Conservation (phyloP, 2,329 filamentous ascomycete species). For the Aspergillus sp. region DNA sequence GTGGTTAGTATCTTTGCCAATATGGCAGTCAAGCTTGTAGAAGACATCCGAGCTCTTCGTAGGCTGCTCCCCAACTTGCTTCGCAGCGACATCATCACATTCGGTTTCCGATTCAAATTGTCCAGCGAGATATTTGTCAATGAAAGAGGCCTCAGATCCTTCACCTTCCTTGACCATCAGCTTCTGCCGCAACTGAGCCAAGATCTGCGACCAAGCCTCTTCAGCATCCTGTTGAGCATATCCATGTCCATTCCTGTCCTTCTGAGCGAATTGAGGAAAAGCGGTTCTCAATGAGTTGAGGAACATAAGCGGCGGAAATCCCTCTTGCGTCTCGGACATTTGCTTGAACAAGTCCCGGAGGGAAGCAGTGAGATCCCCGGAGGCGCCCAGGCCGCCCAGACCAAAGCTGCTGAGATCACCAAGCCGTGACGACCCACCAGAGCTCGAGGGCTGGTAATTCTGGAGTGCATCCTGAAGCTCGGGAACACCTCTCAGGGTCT, state of each 20-base stretch:
- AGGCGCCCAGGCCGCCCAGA: constrained; percentile 51
- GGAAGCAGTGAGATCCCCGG: constrained; percentile 66
- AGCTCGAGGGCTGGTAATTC: constrained; percentile 49
- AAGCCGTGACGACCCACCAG: constrained; percentile 26
- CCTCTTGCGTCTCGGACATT: constrained; percentile 82
- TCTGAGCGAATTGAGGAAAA: constrained; percentile 91
- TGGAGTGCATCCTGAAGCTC: constrained; percentile 76
- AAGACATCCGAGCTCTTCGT: constrained; percentile 66
- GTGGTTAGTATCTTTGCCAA: constrained; percentile 79
- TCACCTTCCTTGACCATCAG: constrained; percentile 56
- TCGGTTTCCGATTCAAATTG: constrained; percentile 70
- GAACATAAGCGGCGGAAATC: constrained; percentile 78
- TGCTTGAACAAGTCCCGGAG: constrained; percentile 78
- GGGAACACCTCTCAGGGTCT: constrained; percentile 78
- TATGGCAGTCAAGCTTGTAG: constrained; percentile 93
- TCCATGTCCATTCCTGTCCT: constrained; percentile 69
- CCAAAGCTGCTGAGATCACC: constrained; percentile 48
- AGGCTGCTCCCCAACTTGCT: constrained; percentile 65
- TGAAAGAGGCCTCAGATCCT: constrained; percentile 58
- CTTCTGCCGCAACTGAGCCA: constrained; percentile 73
- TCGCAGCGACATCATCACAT: constrained; percentile 75
- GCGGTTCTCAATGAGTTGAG: constrained; percentile 68
- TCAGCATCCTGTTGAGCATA: constrained; percentile 98
- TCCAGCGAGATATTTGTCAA: constrained; percentile 86
- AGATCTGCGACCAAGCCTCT: constrained; percentile 94